phyloP scores from a whole-genome alignment of 1,284 basidiomycete genomes.

The Ustilago sp. region DNA sequence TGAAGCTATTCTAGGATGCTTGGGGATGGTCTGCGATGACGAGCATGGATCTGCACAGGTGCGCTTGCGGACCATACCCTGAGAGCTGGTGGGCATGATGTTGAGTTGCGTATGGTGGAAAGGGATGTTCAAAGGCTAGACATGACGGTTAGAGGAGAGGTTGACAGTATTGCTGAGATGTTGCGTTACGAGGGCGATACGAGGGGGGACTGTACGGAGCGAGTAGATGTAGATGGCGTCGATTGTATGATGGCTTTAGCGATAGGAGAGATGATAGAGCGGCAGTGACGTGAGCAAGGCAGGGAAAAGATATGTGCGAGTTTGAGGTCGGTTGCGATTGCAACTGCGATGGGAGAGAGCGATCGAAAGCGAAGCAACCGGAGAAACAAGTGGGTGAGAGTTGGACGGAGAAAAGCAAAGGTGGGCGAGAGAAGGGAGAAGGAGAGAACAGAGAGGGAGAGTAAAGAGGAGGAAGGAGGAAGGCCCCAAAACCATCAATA shows the following conservation, averaged over 20 bases:
- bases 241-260: background rate
- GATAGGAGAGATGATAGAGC: background rate
- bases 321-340: background rate
- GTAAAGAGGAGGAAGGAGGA: background rate
- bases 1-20: conserved; percentile 13
- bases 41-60: conserved; percentile 12
- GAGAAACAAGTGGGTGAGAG: background rate
- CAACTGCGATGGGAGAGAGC: background rate
- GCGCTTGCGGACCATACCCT: conserved; percentile 25
- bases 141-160: conserved; percentile 9
- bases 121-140: background rate
- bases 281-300: background rate
- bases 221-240: background rate
- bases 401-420: background rate
- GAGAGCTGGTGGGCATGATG: conserved; percentile 5
- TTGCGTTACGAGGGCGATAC: background rate
- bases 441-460: too few relatives aligned
- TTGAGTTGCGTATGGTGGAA: background rate
- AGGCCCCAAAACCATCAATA: background rate
- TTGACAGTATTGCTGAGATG: background rate
- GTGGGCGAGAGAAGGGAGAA: background rate
- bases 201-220: background rate
- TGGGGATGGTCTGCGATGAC: conserved; percentile 10
- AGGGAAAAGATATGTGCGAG: background rate
- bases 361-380: background rate